Evolutionary conservation across 768 basidiomycete genomes (phyloP).

Genomic region (Podaxis pistillaris): DNA sequence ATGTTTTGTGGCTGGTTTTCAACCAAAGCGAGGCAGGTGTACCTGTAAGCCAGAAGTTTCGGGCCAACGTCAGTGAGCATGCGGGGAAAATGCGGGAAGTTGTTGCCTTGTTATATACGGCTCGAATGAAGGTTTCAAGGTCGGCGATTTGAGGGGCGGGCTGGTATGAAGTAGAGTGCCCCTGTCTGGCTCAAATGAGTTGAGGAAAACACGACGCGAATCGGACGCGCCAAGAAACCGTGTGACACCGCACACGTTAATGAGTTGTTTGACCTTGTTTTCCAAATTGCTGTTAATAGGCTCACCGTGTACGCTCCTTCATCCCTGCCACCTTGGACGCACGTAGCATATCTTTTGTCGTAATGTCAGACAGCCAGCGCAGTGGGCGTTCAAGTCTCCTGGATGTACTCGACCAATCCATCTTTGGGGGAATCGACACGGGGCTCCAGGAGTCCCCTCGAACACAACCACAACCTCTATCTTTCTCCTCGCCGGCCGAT

Average conservation of each 20-base stretch:
- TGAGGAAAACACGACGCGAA: not conserved
- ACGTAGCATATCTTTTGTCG: not conserved
- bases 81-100: too few species aligned
- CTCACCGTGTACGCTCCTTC: not conserved
- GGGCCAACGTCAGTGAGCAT: too few species aligned
- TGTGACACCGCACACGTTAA: not conserved
- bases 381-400: conserved; percentile 9
- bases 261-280: conserved; percentile 10
- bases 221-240: not conserved
- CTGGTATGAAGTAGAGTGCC: not conserved
- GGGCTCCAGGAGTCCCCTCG: not conserved
- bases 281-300: not conserved
- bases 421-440: not conserved
- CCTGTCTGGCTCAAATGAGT: not conserved
- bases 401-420: conserved; percentile 5
- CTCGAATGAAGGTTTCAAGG: too few species aligned
- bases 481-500: not conserved
- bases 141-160: not conserved
- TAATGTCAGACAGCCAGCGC: not conserved
- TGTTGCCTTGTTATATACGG: too few species aligned
- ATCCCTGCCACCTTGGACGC: not conserved
- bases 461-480: not conserved
- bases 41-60: too few species aligned
- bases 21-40: too few species aligned
- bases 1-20: not conserved